phyloP scores from a whole-genome alignment of 805 yeast species.

The Hanseniaspora occidentalis region DNA sequence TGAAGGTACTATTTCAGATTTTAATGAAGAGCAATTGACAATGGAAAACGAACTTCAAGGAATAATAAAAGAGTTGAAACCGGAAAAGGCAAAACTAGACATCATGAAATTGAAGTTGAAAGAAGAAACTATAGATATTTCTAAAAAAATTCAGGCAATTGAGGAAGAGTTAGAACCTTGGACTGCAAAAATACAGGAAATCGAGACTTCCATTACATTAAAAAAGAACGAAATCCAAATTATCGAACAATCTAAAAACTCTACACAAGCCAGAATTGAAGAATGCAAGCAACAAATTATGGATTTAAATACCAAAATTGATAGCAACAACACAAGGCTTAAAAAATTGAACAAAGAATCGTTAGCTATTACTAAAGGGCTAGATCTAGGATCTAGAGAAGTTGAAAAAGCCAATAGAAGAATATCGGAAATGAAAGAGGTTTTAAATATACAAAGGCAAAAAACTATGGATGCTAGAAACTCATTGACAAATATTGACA shows the following conservation, averaged over 20 bases:
- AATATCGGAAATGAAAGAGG: conserved; percentile 41
- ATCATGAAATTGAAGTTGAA: conserved; percentile 54
- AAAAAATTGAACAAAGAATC: conserved; percentile 36
- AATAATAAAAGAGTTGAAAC: conserved; percentile 32
- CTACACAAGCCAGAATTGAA: conserved; percentile 31
- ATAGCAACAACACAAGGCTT: conserved; percentile 35
- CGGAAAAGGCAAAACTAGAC: conserved; percentile 47
- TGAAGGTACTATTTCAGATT: conserved; percentile 32
- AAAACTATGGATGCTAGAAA: conserved; percentile 54
- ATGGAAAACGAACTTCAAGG: conserved; percentile 32
- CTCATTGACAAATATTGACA: conserved; percentile 43
- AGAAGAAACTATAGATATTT: conserved; percentile 58
- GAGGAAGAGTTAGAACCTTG: conserved; percentile 74
- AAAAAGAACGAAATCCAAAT: conserved; percentile 54
- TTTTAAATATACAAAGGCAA: conserved; percentile 43
- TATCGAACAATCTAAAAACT: conserved; percentile 31
- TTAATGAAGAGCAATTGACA: conserved; percentile 32
- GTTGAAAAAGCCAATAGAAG: conserved; percentile 35
- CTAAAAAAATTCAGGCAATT: conserved; percentile 48
- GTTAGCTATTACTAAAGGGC: conserved; percentile 38
- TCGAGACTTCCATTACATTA: conserved; percentile 53
- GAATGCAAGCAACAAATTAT: conserved; percentile 29
- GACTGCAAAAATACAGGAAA: conserved; percentile 52
- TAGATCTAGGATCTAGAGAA: conserved; percentile 45
- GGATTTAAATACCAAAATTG: conserved; percentile 34